Base-by-base conservation (phyloP, 495 filamentous ascomycete species). In the Neurospora sp. region DNA sequence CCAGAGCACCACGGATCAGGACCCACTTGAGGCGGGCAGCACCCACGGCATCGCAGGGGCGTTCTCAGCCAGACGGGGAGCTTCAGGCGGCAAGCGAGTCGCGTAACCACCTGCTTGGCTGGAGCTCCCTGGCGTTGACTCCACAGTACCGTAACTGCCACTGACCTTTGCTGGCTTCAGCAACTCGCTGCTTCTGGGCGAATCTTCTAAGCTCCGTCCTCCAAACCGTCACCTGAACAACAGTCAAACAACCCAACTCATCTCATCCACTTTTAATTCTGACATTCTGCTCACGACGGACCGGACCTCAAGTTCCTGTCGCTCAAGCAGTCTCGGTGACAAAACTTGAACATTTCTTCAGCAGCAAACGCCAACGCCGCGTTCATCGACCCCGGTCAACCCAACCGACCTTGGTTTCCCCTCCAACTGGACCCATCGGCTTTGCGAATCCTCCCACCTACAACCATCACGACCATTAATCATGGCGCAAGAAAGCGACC, bases 401-500 rank as follows among this genome's bases (percentile, higher is more conserved):
- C 53, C 27, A 65, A 16, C 53, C 20, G 7, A 31, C 40, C 40
- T 71, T 61, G 31, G 41, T 61, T 44, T 68, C n/a, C 59, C 37
- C 27, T 68, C 71, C 48, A 68, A 68, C 39, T 35, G 37, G 11
- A 69, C 44, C 71, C 59, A 68, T 40, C 27, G 39, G 38, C 31
- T 39, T 20, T 35, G 53, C 53, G 27, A 65, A 65, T 35, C 70
- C 38, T 27, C 71, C 69, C 69, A 71, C 46, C 70, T 53, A 69
- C 68, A 27, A 27, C 71, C 68, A 85, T 72, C 53, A 65, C 53
- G 12, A 35, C 53, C 27, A 35, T 14, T 14, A 18, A 65, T 18
- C 80, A 98, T 99, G 96, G 93, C 94, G 82, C 90, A 96, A 87
- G 92, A 94, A 81, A 93, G 92, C 84, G 93, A 96, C 84, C 88